Conservation (phyloP, 345 rosid species). For the Salix caprea region DNA sequence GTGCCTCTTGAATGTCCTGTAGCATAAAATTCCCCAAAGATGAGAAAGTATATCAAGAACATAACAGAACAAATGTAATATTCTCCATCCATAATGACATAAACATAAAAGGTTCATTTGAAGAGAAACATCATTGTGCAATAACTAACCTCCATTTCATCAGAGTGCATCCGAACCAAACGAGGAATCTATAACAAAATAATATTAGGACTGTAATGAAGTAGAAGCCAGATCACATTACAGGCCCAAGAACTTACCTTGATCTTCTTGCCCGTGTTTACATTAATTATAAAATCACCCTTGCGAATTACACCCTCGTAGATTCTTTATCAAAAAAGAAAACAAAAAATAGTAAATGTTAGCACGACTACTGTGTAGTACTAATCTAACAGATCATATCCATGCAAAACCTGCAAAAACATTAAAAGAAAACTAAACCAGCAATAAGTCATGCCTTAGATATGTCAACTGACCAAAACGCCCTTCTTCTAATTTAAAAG, state of each 20-base stretch:
- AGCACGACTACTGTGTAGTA: not conserved
- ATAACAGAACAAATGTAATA: not conserved
- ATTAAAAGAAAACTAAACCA: not conserved
- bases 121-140: not conserved
- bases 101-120: not conserved
- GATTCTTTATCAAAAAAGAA: constrained; percentile 46
- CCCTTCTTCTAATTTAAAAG: constrained; percentile 97
- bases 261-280: constrained; percentile 90
- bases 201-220: constrained; percentile 9
- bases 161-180: constrained; percentile 90
- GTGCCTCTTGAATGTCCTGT: constrained; percentile 98
- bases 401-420: not conserved
- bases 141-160: constrained; percentile 93
- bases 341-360: not conserved
- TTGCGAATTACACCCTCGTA: constrained; percentile 93
- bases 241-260: constrained; percentile 49
- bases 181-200: constrained; percentile 71
- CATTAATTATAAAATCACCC: constrained; percentile 82
- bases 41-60: not conserved
- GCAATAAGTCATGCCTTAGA: constrained; percentile 46
- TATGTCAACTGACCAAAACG: constrained; percentile 93
- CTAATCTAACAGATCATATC: not conserved
- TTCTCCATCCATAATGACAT: not conserved
- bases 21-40: constrained; percentile 4
- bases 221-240: not conserved